Conservation (phyloP, 1,139 yeast genomes). For the Pneumocystis murina region DNA sequence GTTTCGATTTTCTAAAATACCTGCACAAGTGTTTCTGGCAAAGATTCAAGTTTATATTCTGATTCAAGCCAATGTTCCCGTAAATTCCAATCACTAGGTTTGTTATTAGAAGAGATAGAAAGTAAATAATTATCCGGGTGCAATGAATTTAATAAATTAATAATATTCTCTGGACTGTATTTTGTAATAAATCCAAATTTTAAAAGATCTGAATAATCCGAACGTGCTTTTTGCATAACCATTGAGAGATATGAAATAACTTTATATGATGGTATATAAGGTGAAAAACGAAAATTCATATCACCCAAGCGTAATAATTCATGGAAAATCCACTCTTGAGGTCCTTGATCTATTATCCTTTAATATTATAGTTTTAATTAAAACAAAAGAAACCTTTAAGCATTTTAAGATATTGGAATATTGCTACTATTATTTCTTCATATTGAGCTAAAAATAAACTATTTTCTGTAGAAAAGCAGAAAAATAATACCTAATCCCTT, state of each 20-base stretch:
- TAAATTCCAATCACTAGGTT: constrained; percentile 24
- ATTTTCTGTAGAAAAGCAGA: neutral
- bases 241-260: too few species aligned
- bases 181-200: constrained; percentile 23
- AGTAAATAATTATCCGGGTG: constrained; percentile 47
- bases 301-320: constrained; percentile 36
- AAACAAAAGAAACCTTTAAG: constrained; percentile 22
- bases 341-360: constrained; percentile 27
- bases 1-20: constrained; percentile 13
- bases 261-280: neutral
- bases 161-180: constrained; percentile 43
- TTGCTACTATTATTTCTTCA: constrained; percentile 40
- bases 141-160: too few species aligned
- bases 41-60: constrained; percentile 38
- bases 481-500: neutral
- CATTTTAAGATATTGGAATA: constrained; percentile 61
- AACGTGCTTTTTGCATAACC: too few species aligned
- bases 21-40: neutral
- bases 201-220: too few species aligned
- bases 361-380: neutral
- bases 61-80: constrained; percentile 90
- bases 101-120: constrained; percentile 24
- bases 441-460: constrained; percentile 33
- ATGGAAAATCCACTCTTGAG: constrained; percentile 42
- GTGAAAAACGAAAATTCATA: constrained; percentile 39